Conservation (phyloP, 768 basidiomycete species). For the Grammothele lineata region DNA sequence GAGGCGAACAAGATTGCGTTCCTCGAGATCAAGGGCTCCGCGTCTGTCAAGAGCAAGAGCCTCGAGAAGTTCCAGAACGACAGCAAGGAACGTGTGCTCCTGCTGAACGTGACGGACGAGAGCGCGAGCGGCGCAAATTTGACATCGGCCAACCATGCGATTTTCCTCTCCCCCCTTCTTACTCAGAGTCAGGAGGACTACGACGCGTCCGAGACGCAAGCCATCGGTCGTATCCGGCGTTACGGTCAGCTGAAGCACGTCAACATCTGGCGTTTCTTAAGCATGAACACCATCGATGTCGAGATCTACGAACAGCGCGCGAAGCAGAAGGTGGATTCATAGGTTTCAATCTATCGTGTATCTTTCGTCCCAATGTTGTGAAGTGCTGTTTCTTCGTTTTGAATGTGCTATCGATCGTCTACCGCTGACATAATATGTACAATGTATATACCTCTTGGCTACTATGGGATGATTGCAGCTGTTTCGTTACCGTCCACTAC, state of each 20-base stretch:
- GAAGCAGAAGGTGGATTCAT: slow-evolving; percentile 14
- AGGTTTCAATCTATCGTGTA: too few relatives aligned
- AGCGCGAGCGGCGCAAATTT: slow-evolving; percentile 92
- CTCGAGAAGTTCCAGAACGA: slow-evolving; percentile 84
- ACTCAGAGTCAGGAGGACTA: slow-evolving; percentile 81
- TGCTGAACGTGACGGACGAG: slow-evolving; percentile 92
- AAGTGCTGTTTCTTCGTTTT: too few relatives aligned
- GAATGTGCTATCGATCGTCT: too few relatives aligned
- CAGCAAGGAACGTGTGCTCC: slow-evolving; percentile 71
- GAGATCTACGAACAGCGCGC: slow-evolving; percentile 66
- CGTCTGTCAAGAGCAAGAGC: slow-evolving; percentile 73
- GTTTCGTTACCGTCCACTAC: too few relatives aligned
- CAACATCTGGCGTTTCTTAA: slow-evolving; percentile 78
- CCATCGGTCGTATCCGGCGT: slow-evolving; percentile 77
- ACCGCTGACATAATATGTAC: too few relatives aligned
- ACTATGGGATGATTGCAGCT: too few relatives aligned
- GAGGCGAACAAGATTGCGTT: slow-evolving; percentile 65
- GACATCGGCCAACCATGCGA: slow-evolving; percentile 90
- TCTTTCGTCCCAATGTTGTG: too few relatives aligned
- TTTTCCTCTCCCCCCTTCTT: slow-evolving; percentile 90
- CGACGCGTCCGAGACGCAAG: slow-evolving; percentile 77
- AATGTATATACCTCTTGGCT: too few relatives aligned
- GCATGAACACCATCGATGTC: slow-evolving; percentile 84
- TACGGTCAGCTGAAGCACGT: slow-evolving; percentile 83
- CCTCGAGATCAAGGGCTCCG: slow-evolving; percentile 78